A percentile compares a stretch with the other conserved stretches of the same genome.
These are phyloP conservation scores for Cystoisospora suis DNA, from an alignment of 169 alveolate genomes.

Conservation along the genomic window DNA sequence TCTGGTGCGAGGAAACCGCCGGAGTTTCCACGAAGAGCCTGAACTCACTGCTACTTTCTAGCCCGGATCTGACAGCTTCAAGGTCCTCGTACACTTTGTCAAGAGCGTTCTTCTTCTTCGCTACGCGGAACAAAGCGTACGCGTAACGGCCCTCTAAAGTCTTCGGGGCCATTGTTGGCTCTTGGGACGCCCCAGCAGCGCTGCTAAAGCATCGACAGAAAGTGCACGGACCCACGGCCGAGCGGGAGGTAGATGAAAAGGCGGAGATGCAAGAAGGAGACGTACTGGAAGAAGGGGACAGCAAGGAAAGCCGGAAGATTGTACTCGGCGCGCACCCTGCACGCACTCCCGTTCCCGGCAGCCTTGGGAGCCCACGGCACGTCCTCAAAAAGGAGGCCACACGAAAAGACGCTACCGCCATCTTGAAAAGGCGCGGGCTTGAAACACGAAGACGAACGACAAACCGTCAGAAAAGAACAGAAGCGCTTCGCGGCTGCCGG, in stretches of 20 bases:
- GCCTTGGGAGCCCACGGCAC: no score
- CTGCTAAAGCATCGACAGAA: background rate
- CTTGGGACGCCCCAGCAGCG: background rate
- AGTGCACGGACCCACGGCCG: no score
- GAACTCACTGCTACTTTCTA: slow-evolving; percentile 27
- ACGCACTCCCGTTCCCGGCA: no score
- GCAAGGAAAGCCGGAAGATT: background rate
- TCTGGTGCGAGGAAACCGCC: slow-evolving; percentile 26
- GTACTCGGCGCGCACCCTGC: no score
- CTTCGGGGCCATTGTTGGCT: background rate
- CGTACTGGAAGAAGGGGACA: background rate
- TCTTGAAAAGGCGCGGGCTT: no score
- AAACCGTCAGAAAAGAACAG: no score
- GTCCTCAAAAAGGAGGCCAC: no score
- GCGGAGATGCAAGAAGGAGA: no score
- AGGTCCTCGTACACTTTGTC: slow-evolving; percentile 35
- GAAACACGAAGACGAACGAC: no score
- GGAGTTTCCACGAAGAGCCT: slow-evolving; percentile 38
- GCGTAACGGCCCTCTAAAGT: slow-evolving; percentile 59
- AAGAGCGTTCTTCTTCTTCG: background rate
- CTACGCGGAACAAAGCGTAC: slow-evolving; percentile 39
- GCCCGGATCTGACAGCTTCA: background rate
- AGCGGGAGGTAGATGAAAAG: no score
- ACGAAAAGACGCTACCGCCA: no score
- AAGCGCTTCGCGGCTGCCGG: no score